These are phyloP conservation scores for Salix brachista DNA, from an alignment of 345 rosid species.

Conservation along the genomic window DNA sequence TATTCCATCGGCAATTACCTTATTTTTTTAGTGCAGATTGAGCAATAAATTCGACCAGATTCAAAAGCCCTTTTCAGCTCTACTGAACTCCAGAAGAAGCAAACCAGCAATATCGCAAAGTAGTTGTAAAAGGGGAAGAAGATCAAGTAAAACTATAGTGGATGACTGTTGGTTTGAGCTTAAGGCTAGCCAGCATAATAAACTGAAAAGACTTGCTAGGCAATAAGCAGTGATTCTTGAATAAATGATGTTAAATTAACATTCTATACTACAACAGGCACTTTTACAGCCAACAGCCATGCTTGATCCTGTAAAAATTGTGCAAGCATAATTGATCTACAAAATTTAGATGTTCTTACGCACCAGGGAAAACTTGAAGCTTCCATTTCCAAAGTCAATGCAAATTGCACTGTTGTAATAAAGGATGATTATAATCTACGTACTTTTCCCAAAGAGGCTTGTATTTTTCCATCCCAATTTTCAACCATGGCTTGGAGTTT, in stretches of 20 bases:
- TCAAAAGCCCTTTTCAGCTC: background rate
- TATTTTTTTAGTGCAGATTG: background rate
- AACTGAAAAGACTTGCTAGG: slow-evolving; percentile 1
- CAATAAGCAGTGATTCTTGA: slow-evolving; percentile 5
- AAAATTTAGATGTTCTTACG: slow-evolving; percentile 13
- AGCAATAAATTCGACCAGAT: background rate
- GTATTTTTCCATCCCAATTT: slow-evolving; percentile 90
- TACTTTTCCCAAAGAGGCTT: slow-evolving; percentile 92
- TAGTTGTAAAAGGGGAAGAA: background rate
- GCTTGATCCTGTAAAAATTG: slow-evolving; percentile 45
- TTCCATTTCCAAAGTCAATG: slow-evolving; percentile 39
- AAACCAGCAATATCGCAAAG: background rate
- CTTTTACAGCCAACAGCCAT: slow-evolving; percentile 32
- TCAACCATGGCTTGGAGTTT: slow-evolving; percentile 94
- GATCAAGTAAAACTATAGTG: background rate
- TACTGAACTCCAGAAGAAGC: background rate
- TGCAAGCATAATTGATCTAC: slow-evolving; percentile 33
- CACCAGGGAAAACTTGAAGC: background rate
- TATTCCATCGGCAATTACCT: no score
- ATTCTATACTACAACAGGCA: slow-evolving; percentile 36
- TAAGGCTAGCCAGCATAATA: slow-evolving; percentile 12
- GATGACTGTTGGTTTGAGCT: background rate
- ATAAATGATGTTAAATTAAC: slow-evolving; percentile 11
- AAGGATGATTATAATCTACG: slow-evolving; percentile 74
- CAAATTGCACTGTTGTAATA: slow-evolving; percentile 84